Percentiles rank a stretch among this genome's conserved stretches.
Conservation (phyloP, 768 basidiomycete species). For the Hypsizygus marmoreus region DNA sequence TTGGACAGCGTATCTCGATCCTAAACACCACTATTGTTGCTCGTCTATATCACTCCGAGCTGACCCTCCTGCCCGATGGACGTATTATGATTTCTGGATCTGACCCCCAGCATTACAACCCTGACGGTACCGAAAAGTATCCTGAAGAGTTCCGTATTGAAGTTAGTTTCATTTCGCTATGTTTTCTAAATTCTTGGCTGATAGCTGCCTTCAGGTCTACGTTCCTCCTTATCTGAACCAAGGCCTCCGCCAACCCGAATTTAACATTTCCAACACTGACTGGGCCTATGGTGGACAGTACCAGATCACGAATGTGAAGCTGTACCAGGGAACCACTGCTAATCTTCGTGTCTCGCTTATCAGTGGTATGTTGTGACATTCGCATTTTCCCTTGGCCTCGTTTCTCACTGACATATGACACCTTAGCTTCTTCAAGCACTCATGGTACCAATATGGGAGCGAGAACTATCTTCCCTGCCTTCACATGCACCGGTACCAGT, state of each 20-base stretch:
- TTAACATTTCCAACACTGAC: constrained; percentile 58
- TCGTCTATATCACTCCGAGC: constrained; percentile 78
- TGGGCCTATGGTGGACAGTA: constrained; percentile 62
- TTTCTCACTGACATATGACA: constrained; percentile 9
- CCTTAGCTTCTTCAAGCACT: constrained; percentile 67
- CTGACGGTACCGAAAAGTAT: constrained; percentile 46
- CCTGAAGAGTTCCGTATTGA: constrained; percentile 78
- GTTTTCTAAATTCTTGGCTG: not conserved
- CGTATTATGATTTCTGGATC: constrained; percentile 77
- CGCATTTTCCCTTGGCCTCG: not conserved
- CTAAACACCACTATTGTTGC: constrained; percentile 69
- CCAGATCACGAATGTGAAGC: constrained; percentile 48
- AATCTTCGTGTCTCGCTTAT: constrained; percentile 63
- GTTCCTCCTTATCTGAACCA: constrained; percentile 82
- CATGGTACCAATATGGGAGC: constrained; percentile 80
- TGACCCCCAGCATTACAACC: constrained; percentile 58
- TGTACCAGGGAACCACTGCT: constrained; percentile 43
- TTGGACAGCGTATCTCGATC: constrained; percentile 65
- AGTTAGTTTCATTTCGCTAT: constrained; percentile 20
- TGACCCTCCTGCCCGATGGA: constrained; percentile 73
- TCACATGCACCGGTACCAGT: constrained; percentile 65
- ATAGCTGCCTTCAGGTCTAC: constrained; percentile 52
- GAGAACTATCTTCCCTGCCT: constrained; percentile 71
- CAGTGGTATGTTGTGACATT: constrained; percentile 47
- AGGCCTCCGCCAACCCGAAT: constrained; percentile 62